These are phyloP conservation scores for Tolypocladium pustulatum DNA, from an alignment of 2,329 filamentous ascomycete genomes.

Conservation along the genomic window DNA sequence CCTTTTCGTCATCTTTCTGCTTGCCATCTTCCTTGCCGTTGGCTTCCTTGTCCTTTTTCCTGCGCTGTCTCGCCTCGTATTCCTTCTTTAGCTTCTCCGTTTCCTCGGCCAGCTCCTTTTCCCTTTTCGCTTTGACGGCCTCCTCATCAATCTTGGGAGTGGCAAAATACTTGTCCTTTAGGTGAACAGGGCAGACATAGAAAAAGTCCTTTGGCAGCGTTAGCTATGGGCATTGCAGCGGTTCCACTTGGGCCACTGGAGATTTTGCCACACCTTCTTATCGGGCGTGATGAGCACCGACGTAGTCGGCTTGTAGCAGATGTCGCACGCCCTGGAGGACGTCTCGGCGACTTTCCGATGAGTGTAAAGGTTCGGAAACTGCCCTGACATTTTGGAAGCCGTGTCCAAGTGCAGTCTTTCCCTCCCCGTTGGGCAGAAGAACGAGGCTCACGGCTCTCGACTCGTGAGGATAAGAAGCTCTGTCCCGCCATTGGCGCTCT, in stretches of 20 bases:
- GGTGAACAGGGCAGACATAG: slow-evolving; percentile 74
- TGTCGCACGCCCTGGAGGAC: slow-evolving; percentile 74
- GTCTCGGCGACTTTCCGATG: slow-evolving; percentile 79
- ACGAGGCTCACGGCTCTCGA: not conserved
- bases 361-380: slow-evolving; percentile 69
- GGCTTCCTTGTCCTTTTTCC: slow-evolving; percentile 58
- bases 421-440: not conserved
- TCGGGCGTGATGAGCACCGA: slow-evolving; percentile 84
- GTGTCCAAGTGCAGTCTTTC: not conserved
- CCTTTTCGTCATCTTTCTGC: slow-evolving; percentile 13
- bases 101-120: slow-evolving; percentile 56
- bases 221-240: not conserved
- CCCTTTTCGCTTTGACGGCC: slow-evolving; percentile 46
- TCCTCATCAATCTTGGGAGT: slow-evolving; percentile 61
- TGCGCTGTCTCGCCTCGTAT: slow-evolving; percentile 62
- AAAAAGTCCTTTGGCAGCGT: slow-evolving; percentile 58
- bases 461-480: not conserved
- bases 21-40: slow-evolving; percentile 30
- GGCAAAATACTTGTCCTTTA: slow-evolving; percentile 77
- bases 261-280: slow-evolving; percentile 55
- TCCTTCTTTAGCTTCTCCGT: slow-evolving; percentile 60
- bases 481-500: too few relatives aligned
- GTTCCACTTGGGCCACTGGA: not conserved
- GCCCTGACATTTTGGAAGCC: slow-evolving; percentile 7
- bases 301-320: slow-evolving; percentile 82